Percentiles rank a stretch among this genome's conserved stretches.
These are phyloP conservation scores for Cyberlindnera americana DNA, from an alignment of 805 yeast genomes.

Conservation along the genomic window DNA sequence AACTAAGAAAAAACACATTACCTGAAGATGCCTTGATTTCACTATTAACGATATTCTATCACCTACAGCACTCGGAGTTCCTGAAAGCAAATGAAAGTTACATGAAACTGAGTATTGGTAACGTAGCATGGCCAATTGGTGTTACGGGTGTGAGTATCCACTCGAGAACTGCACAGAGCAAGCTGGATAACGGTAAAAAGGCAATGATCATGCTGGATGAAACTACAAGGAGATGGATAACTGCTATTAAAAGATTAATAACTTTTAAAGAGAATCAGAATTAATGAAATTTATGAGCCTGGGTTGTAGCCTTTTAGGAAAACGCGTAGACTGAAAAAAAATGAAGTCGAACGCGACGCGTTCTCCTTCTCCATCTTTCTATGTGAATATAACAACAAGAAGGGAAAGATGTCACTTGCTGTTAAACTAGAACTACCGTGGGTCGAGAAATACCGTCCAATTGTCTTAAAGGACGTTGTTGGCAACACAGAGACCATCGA, in stretches of 20 bases:
- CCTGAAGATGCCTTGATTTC: constrained; percentile 44
- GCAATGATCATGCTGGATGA: constrained; percentile 83
- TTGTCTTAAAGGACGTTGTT: constrained; percentile 73
- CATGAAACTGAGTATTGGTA: constrained; percentile 75
- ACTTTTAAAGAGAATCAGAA: constrained; percentile 38
- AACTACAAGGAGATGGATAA: constrained; percentile 69
- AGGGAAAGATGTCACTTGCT: constrained; percentile 19
- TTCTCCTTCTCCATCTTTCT: no score
- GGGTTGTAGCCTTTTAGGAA: neutral
- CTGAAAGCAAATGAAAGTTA: constrained; percentile 62
- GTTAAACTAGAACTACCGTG: constrained; percentile 28
- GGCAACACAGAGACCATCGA: constrained; percentile 91
- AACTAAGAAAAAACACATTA: constrained; percentile 43
- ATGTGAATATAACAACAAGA: no score
- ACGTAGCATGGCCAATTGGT: constrained; percentile 92
- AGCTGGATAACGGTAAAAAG: constrained; percentile 46
- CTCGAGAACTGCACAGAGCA: constrained; percentile 59
- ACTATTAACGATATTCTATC: constrained; percentile 54
- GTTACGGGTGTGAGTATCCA: constrained; percentile 78
- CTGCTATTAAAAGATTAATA: constrained; percentile 69
- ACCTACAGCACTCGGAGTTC: constrained; percentile 53
- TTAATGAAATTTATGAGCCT: neutral
- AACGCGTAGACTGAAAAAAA: no score
- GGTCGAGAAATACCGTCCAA: constrained; percentile 97
- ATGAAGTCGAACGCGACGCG: no score